These are phyloP conservation scores for Corynespora cassiicola DNA, from an alignment of 2,329 filamentous ascomycete species.

Conservation along the genomic window DNA sequence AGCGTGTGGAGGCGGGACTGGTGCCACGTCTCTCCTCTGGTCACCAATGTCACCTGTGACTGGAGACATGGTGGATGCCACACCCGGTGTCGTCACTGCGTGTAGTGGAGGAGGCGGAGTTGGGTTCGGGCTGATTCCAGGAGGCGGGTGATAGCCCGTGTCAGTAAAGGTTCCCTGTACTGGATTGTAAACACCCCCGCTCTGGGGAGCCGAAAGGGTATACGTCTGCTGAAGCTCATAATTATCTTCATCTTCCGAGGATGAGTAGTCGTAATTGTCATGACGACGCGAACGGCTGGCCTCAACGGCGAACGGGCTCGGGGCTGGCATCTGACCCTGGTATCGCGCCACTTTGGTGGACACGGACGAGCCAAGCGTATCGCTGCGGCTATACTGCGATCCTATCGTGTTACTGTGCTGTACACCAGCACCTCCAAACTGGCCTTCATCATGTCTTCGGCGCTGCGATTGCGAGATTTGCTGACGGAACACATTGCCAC, in stretches of 20 bases:
- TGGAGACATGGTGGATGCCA: conserved; percentile 15
- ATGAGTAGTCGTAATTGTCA: conserved; percentile 46
- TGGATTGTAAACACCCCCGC: conserved; percentile 36
- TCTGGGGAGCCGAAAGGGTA: conserved; percentile 23
- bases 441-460: conserved; percentile 34
- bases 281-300: conserved; percentile 30
- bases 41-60: conserved; percentile 39
- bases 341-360: conserved; percentile 40
- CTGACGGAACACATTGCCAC: conserved; percentile 46
- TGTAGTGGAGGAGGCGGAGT: conserved; percentile 37
- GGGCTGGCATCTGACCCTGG: conserved; percentile 37
- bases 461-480: conserved; percentile 46
- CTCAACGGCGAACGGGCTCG: conserved; percentile 39
- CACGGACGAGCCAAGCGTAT: conserved; percentile 24
- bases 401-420: conserved; percentile 39
- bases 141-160: conserved; percentile 42
- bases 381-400: conserved; percentile 29
- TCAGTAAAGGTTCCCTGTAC: conserved; percentile 40
- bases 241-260: conserved; percentile 46
- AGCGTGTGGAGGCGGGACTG: conserved; percentile 37
- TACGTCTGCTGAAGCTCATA: conserved; percentile 44
- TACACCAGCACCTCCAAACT: conserved; percentile 24
- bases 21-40: conserved; percentile 26
- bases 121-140: conserved; percentile 35
- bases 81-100: conserved; percentile 14